These are phyloP conservation scores for Stephania cephalantha DNA, from an alignment of 164 flowering plant genomes.

Conservation along the genomic window DNA sequence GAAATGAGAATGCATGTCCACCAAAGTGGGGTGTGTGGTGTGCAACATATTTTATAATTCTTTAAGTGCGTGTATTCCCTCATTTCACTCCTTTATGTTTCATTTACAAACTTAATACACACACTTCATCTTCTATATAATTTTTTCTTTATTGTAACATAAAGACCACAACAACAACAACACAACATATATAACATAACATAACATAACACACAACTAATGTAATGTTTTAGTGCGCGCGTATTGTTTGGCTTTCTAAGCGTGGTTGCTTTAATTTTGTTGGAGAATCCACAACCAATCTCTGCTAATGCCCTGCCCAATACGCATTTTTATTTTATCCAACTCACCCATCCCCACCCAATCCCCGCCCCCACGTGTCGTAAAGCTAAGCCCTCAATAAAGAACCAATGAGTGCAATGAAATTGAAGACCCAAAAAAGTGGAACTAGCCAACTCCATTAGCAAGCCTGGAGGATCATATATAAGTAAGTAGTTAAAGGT, in stretches of 20 bases:
- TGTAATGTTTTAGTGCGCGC: slow-evolving; percentile 22
- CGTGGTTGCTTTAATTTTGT: slow-evolving; percentile 70
- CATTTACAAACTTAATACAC: slow-evolving; percentile 13
- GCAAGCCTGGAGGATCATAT: background rate
- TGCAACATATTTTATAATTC: background rate
- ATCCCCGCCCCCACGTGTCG: background rate
- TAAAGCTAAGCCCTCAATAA: background rate
- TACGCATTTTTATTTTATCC: background rate
- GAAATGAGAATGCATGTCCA: background rate
- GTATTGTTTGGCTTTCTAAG: slow-evolving; percentile 51
- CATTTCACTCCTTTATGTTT: slow-evolving; percentile 14
- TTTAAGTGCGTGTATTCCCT: slow-evolving; percentile 28
- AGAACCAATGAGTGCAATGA: background rate
- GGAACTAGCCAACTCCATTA: background rate
- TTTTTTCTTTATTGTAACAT: background rate
- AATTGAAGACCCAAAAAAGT: background rate
- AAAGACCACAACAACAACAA: slow-evolving; percentile 9
- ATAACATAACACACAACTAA: background rate
- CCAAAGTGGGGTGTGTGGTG: slow-evolving; percentile 3
- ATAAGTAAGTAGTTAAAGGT: background rate
- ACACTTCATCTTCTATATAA: background rate
- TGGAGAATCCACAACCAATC: slow-evolving; percentile 82
- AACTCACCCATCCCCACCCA: background rate
- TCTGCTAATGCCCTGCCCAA: slow-evolving; percentile 1
- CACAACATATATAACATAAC: no score